phyloP scores from a whole-genome alignment of 2,329 filamentous ascomycete genomes.

The Rhytidhysteron rufulum region DNA sequence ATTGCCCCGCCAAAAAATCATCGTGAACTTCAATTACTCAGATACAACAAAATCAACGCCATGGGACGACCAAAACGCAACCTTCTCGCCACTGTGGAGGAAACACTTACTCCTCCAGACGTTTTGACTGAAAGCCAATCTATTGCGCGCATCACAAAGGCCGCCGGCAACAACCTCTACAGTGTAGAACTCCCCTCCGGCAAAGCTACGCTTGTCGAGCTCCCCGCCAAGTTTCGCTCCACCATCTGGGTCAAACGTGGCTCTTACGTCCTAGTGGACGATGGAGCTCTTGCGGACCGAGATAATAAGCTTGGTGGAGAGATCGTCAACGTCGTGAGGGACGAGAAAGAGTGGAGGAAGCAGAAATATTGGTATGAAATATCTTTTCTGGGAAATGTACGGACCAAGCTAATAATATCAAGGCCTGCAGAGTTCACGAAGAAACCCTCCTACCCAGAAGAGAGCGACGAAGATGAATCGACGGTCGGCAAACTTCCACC shows the following conservation, averaged over 20 bases:
- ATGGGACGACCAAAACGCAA: slow-evolving; percentile 77
- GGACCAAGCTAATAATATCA: slow-evolving; percentile 9
- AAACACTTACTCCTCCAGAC: slow-evolving; percentile 60
- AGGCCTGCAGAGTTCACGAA: slow-evolving; percentile 81
- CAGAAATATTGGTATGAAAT: slow-evolving; percentile 69
- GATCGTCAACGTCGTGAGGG: slow-evolving; percentile 87
- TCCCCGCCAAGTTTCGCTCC: slow-evolving; percentile 80
- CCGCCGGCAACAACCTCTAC: slow-evolving; percentile 87
- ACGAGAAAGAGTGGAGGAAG: slow-evolving; percentile 91
- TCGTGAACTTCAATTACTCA: slow-evolving; percentile 1
- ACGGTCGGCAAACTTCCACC: slow-evolving; percentile 82
- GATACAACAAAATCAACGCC: not conserved
- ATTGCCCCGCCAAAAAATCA: not conserved
- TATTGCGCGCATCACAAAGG: slow-evolving; percentile 75
- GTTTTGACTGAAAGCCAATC: slow-evolving; percentile 50
- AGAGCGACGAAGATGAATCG: slow-evolving; percentile 72
- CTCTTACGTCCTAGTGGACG: slow-evolving; percentile 81
- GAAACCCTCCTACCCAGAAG: slow-evolving; percentile 54
- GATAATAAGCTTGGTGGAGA: slow-evolving; percentile 80
- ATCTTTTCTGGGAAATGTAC: slow-evolving; percentile 15
- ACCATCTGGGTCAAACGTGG: slow-evolving; percentile 92
- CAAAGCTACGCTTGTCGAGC: slow-evolving; percentile 68
- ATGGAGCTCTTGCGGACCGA: slow-evolving; percentile 58
- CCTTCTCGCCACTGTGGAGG: slow-evolving; percentile 72
- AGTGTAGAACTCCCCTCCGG: slow-evolving; percentile 65